These are phyloP conservation scores for Saccharomycopsis synnaedendra DNA, from an alignment of 805 yeast species.

Conservation along the genomic window DNA sequence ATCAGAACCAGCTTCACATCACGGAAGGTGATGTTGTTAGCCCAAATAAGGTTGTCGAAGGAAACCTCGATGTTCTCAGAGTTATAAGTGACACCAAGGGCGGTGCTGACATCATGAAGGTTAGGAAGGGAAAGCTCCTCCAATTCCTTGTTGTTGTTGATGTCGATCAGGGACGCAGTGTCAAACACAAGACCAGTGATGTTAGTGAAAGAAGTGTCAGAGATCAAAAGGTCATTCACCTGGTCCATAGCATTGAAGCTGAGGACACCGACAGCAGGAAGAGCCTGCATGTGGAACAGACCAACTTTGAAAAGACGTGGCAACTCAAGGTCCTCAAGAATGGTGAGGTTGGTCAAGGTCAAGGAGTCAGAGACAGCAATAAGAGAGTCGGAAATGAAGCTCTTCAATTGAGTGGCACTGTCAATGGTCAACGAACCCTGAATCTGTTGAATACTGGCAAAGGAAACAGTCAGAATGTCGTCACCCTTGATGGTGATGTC, in stretches of 20 bases:
- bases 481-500: constrained; percentile 56
- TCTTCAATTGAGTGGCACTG: constrained; percentile 51
- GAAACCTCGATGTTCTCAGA: constrained; percentile 61
- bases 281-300: constrained; percentile 64
- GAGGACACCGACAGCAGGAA: constrained; percentile 69
- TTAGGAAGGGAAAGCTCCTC: constrained; percentile 53
- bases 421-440: constrained; percentile 62
- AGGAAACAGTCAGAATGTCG: constrained; percentile 32
- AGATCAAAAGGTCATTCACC: constrained; percentile 57
- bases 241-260: constrained; percentile 59
- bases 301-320: constrained; percentile 79
- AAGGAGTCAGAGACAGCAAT: constrained; percentile 65
- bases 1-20: constrained; percentile 65
- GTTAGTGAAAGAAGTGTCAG: constrained; percentile 62
- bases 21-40: constrained; percentile 80
- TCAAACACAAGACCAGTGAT: constrained; percentile 46
- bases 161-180: constrained; percentile 44
- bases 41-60: constrained; percentile 67
- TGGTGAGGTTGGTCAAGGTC: constrained; percentile 49
- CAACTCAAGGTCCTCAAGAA: constrained; percentile 55
- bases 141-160: constrained; percentile 85
- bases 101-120: constrained; percentile 60
- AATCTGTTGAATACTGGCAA: constrained; percentile 67
- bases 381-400: constrained; percentile 72
- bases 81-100: constrained; percentile 76